Conservation (phyloP, 2,329 filamentous ascomycete genomes). For the Fusarium udum region DNA sequence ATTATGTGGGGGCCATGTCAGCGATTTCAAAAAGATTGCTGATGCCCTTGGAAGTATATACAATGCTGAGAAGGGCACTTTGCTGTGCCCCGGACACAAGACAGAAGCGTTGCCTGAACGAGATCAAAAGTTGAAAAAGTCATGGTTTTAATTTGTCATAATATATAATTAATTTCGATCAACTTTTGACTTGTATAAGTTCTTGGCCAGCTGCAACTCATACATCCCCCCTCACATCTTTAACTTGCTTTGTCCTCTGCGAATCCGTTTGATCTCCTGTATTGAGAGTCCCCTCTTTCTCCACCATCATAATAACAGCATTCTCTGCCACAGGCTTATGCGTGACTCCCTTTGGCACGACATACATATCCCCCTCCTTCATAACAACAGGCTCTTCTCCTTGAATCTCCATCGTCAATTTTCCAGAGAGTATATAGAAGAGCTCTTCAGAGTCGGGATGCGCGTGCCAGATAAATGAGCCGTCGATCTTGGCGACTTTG, state of each 20-base stretch:
- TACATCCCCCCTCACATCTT: conserved; percentile 27
- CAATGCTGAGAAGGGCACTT: neutral
- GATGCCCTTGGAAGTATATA: neutral
- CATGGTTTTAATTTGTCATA: neutral
- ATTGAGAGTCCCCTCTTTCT: conserved; percentile 47
- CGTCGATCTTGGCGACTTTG: conserved; percentile 53
- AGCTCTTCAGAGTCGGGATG: conserved; percentile 54
- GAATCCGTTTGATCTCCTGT: conserved; percentile 42
- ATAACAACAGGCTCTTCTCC: conserved; percentile 42
- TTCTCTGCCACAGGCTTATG: conserved; percentile 50
- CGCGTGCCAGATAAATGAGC: conserved; percentile 52
- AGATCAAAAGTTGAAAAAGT: fast-evolving
- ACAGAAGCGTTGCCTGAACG: neutral
- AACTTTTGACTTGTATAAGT: fast-evolving
- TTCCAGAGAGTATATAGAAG: conserved; percentile 52
- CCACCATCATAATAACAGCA: conserved; percentile 51
- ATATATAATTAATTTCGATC: neutral
- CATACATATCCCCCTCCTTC: conserved; percentile 47
- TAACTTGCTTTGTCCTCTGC: conserved; percentile 33
- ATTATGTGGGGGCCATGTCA: fast-evolving
- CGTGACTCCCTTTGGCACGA: conserved; percentile 49
- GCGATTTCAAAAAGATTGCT: fast-evolving
- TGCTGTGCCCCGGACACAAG: neutral
- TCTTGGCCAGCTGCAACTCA: fast-evolving
- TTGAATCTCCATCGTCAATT: conserved; percentile 48